Conservation (phyloP, 257 asterid genomes). For the Solanum verrucosum region DNA sequence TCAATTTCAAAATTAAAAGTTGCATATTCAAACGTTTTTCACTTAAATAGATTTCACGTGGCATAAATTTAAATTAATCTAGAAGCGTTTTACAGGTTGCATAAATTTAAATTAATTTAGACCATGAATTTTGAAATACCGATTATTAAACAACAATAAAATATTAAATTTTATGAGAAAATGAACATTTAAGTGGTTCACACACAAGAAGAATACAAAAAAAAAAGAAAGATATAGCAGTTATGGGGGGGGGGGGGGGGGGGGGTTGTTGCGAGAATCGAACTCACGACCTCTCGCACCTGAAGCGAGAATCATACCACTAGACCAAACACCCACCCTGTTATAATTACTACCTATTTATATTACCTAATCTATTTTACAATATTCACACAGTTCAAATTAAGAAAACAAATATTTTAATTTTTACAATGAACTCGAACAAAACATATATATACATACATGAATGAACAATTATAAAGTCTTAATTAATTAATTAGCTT, state of each 20-base stretch:
- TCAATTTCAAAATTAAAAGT: too few relatives aligned
- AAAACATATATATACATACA: too few relatives aligned
- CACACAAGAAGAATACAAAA: too few relatives aligned
- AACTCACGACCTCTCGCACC: background rate
- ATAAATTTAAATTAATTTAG: background rate
- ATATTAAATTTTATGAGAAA: background rate
- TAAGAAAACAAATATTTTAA: background rate
- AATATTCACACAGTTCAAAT: background rate
- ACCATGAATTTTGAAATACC: background rate
- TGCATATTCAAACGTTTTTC: too few relatives aligned
- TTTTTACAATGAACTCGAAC: too few relatives aligned
- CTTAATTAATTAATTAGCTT: too few relatives aligned
- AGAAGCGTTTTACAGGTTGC: too few relatives aligned
- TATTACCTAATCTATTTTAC: too few relatives aligned
- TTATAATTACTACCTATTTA: accelerated
- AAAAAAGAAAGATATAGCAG: background rate
- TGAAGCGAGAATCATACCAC: background rate
- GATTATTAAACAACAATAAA: background rate
- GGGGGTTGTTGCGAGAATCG: background rate
- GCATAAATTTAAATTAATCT: background rate
- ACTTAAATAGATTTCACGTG: background rate
- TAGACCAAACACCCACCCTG: background rate
- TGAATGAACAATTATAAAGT: too few relatives aligned
- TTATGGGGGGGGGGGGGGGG: too few relatives aligned
- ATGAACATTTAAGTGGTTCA: too few relatives aligned